These are phyloP conservation scores for Naganishia cerealis DNA, from an alignment of 1,284 basidiomycete genomes.

Conservation along the genomic window DNA sequence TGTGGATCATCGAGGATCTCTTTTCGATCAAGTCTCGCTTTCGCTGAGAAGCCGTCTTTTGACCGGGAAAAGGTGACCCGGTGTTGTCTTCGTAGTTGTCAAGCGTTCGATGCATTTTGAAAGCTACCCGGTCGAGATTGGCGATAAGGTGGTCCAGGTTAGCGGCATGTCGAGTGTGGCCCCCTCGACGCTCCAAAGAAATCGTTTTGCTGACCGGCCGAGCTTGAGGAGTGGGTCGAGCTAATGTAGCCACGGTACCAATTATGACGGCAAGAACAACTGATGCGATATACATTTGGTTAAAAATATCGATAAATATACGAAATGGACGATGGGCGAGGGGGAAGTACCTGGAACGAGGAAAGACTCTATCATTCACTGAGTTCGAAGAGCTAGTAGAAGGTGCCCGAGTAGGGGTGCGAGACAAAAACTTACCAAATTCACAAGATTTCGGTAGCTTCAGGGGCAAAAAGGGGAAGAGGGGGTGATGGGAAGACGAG, in stretches of 20 bases:
- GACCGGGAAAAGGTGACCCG: not conserved
- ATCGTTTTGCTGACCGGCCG: not conserved
- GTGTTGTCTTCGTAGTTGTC: conserved; percentile 21
- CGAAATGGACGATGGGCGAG: not conserved
- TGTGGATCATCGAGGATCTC: not conserved
- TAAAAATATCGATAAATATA: not conserved
- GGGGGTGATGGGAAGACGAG: too few relatives aligned
- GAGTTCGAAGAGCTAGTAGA: too few relatives aligned
- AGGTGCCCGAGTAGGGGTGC: too few relatives aligned
- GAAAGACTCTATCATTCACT: too few relatives aligned
- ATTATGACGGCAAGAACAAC: not conserved
- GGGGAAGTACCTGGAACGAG: not conserved
- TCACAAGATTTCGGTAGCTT: too few relatives aligned
- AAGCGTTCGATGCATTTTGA: not conserved
- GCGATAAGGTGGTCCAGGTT: not conserved
- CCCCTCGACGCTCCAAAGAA: not conserved
- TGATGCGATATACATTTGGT: not conserved
- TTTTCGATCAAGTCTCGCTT: not conserved
- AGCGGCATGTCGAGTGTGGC: not conserved
- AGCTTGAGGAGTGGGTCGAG: not conserved
- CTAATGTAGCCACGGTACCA: not conserved
- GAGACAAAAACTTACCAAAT: too few relatives aligned
- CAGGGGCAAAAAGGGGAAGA: too few relatives aligned
- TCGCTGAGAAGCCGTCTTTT: not conserved
- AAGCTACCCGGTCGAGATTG: not conserved